phyloP scores from a whole-genome alignment of 169 alveolate species.

The Cryptosporidium ubiquitum region DNA sequence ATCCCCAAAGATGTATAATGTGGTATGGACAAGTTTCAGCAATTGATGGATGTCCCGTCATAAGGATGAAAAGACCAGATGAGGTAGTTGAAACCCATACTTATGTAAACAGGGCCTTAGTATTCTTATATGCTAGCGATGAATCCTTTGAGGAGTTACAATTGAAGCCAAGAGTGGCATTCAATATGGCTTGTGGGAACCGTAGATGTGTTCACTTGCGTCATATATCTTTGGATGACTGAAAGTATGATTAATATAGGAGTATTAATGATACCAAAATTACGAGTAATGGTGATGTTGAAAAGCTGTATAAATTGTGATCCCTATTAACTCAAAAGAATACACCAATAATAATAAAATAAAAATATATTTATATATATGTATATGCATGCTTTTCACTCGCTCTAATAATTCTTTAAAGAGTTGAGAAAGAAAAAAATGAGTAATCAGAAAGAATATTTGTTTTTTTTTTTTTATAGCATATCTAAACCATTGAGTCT shows the following conservation, averaged over 20 bases:
- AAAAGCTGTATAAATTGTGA: not conserved
- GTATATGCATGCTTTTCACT: slow-evolving; percentile 1
- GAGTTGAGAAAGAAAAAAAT: not conserved
- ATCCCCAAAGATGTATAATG: slow-evolving; percentile 87
- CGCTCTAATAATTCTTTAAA: not conserved
- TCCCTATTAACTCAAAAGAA: not conserved
- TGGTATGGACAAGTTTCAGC: slow-evolving; percentile 89
- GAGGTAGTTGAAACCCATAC: slow-evolving; percentile 86
- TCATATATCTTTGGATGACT: slow-evolving; percentile 88
- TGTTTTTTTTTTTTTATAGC: no score
- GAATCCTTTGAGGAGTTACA: slow-evolving; percentile 90
- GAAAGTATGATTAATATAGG: not conserved
- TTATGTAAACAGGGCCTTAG: slow-evolving; percentile 89
- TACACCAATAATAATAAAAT: not conserved
- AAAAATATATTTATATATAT: not conserved
- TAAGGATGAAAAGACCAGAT: slow-evolving; percentile 85
- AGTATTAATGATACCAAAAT: not conserved
- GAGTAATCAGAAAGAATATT: no score
- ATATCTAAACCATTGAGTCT: not conserved
- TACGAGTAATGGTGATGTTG: not conserved
- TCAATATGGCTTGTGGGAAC: slow-evolving; percentile 91
- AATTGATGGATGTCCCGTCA: slow-evolving; percentile 88
- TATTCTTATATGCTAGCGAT: slow-evolving; percentile 88
- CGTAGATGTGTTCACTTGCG: slow-evolving; percentile 88
- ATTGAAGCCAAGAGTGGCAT: slow-evolving; percentile 86